Percentiles rank a stretch among this genome's conserved stretches.
phyloP scores from a whole-genome alignment of 2,329 filamentous ascomycete species.

The Mariannaea elegans region DNA sequence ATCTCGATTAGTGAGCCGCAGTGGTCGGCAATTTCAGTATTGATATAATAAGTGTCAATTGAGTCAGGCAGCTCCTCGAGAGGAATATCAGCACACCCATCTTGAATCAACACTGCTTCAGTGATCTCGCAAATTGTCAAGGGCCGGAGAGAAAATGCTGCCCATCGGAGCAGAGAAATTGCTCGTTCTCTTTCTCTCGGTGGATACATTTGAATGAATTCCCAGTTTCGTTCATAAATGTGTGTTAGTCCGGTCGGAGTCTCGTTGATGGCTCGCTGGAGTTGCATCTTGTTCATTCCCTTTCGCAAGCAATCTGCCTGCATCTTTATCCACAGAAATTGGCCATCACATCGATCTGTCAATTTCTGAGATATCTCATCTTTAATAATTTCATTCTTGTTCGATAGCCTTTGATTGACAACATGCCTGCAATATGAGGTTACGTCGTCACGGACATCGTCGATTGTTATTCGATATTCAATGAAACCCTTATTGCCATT shows the following conservation, averaged over 20 bases:
- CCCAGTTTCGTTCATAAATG: slow-evolving; percentile 45
- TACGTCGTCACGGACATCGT: slow-evolving; percentile 32
- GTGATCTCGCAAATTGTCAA: slow-evolving; percentile 12
- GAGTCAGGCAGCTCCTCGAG: background rate
- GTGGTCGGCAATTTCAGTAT: background rate
- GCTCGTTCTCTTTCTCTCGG: slow-evolving; percentile 28
- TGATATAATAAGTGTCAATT: background rate
- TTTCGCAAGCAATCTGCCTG: slow-evolving; percentile 41
- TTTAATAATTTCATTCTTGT: slow-evolving; percentile 32
- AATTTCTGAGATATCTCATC: slow-evolving; percentile 36
- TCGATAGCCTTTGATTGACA: slow-evolving; percentile 40
- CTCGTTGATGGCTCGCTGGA: slow-evolving; percentile 40
- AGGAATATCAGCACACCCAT: background rate
- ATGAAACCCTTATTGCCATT: slow-evolving; percentile 2
- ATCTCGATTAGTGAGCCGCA: background rate
- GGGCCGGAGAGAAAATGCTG: slow-evolving; percentile 34
- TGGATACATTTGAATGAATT: slow-evolving; percentile 30
- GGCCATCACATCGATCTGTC: slow-evolving; percentile 40
- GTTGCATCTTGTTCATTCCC: slow-evolving; percentile 40
- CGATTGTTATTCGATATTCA: slow-evolving; percentile 13
- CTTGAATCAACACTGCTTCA: background rate
- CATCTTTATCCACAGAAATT: slow-evolving; percentile 47
- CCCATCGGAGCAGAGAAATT: slow-evolving; percentile 43
- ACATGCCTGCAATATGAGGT: slow-evolving; percentile 40
- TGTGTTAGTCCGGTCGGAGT: slow-evolving; percentile 38